Percentiles rank a stretch among this genome's conserved stretches.
phyloP scores from a whole-genome alignment of 306 rosid species.

The Albizia julibrissin region DNA sequence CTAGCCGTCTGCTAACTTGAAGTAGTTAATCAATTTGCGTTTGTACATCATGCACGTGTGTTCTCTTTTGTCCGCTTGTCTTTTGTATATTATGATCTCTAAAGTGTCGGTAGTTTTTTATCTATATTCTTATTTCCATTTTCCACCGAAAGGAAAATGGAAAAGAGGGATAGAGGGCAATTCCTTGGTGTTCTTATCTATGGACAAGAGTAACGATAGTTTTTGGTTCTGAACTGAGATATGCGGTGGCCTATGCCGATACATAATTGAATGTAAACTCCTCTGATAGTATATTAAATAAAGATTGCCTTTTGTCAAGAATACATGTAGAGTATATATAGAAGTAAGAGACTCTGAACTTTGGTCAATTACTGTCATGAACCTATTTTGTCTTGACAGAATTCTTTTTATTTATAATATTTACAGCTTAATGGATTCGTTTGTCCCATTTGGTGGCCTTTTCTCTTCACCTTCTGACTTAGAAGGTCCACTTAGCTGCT shows the following conservation, averaged over 20 bases:
- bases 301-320: neutral
- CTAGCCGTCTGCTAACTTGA: conserved; percentile 3
- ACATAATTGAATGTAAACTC: neutral
- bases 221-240: neutral
- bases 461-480: conserved; percentile 82
- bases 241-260: neutral
- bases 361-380: neutral
- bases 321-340: neutral
- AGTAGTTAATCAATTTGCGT: neutral
- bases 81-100: neutral
- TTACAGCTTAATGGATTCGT: conserved; percentile 92
- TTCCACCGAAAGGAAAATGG: neutral
- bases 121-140: neutral
- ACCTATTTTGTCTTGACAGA: conserved; percentile 25
- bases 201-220: neutral
- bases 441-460: conserved; percentile 96
- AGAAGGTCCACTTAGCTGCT: conserved; percentile 49
- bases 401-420: conserved; percentile 31
- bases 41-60: neutral
- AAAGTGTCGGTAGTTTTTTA: neutral
- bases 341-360: neutral
- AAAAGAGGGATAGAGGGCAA: neutral
- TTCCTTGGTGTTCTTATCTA: neutral
- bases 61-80: neutral
- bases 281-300: neutral